Base-by-base conservation (phyloP, 176 grass and related monocot species). In the Aegilops umbellulata region DNA sequence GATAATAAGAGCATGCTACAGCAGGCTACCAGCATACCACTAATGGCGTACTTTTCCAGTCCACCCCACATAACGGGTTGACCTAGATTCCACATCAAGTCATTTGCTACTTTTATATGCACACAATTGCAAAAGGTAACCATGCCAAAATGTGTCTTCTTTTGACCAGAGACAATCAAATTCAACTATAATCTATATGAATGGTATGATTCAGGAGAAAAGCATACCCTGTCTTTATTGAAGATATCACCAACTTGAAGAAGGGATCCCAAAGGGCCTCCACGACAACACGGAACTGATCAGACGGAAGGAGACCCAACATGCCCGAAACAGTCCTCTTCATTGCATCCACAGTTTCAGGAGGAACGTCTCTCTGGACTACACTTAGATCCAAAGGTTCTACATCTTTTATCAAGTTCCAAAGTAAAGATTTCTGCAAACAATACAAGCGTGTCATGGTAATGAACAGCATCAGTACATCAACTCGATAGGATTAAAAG, bases 241-340 rank as follows among this genome's bases (percentile, higher is more conserved):
- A 99, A 89, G 97, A 95, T 82, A 95, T 87, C 62, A 96, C 83
- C 76, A 96, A 74, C 75, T 94, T 95, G 93, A 95, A 94, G 75
- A 98, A 88, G 12, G 94, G 92, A 35, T 90, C 83, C 94, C 97
- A 98, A 39, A 91, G 88, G 60, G 92, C 92, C 90, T 98, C 94
- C 63, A 98, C 82, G 20, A 86, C 82, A 7, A 98, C 94, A 65
- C 88, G 79, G 87, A 98, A 98, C 70, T 96, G 97, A 81, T 96
- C 85, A 16, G 97, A 96, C 84, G 94, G 97, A 74, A 99, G 94
- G 14, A 99, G 80, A 25, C 92, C 97, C 65, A 99, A 82, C 94
- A 99, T 99, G 75, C 94, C 90, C 20, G 92, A 96, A 88, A 99
- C 95, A 29, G 97, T 96, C 85, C 92, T 92, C 85, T 99, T 94